These are phyloP conservation scores for Coniophora puteana DNA, from an alignment of 1,284 basidiomycete genomes.

Conservation along the genomic window DNA sequence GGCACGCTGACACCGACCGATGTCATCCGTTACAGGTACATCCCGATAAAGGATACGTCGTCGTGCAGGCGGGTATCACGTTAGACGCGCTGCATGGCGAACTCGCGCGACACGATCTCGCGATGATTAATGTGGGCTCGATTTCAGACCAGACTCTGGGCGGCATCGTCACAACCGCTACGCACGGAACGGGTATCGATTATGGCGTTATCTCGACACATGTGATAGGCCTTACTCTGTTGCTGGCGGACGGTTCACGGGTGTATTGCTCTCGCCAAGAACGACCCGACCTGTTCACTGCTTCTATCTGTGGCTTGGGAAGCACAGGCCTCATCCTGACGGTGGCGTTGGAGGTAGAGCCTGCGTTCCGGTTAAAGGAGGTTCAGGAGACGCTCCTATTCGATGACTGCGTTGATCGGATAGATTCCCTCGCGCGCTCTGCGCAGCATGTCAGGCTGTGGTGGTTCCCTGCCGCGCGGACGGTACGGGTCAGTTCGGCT, in stretches of 20 bases:
- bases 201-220: conserved; percentile 85
- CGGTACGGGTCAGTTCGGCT: conserved; percentile 70
- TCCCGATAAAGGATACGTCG: conserved; percentile 63
- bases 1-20: conserved; percentile 8
- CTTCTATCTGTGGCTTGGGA: conserved; percentile 94
- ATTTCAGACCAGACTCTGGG: conserved; percentile 96
- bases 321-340: conserved; percentile 86
- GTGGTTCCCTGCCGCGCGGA: conserved; percentile 89
- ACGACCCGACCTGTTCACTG: conserved; percentile 79
- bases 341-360: conserved; percentile 78
- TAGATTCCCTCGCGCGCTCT: conserved; percentile 56
- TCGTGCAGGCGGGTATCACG: conserved; percentile 77
- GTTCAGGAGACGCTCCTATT: conserved; percentile 65
- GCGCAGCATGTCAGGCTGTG: conserved; percentile 90
- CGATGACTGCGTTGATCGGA: conserved; percentile 53
- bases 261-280: conserved; percentile 67
- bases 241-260: conserved; percentile 69
- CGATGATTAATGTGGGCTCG: conserved; percentile 91
- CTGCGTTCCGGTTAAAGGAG: conserved; percentile 83
- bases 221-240: conserved; percentile 72
- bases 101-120: conserved; percentile 71
- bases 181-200: conserved; percentile 85
- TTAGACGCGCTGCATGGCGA: conserved; percentile 67
- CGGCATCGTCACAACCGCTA: conserved; percentile 93
- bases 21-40: conserved; percentile 64